A percentile compares a stretch with the other conserved stretches of the same genome.
These are phyloP conservation scores for Acacia melanoxylon DNA, from an alignment of 306 rosid species.

Conservation along the genomic window DNA sequence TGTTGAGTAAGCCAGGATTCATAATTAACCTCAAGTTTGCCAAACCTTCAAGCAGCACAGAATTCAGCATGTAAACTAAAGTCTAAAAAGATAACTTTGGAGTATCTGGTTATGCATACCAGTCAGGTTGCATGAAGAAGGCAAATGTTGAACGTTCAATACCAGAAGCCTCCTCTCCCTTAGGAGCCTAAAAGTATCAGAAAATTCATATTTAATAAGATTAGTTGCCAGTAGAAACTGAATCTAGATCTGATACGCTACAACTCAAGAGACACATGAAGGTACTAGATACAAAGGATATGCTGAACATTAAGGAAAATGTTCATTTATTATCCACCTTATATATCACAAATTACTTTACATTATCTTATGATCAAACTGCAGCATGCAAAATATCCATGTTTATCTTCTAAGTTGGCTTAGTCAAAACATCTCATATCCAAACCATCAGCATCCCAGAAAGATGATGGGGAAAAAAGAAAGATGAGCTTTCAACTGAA, in stretches of 20 bases:
- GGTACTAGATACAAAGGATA: not conserved
- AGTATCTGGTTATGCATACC: conserved; percentile 48
- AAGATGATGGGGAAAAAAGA: not conserved
- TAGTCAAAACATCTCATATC: not conserved
- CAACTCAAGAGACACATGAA: conserved; percentile 8
- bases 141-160: conserved; percentile 90
- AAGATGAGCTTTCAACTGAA: conserved; percentile 7
- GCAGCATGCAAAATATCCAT: not conserved
- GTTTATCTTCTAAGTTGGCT: conserved; percentile 17
- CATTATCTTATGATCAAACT: conserved; percentile 2
- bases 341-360: not conserved
- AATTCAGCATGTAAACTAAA: conserved; percentile 11
- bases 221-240: conserved; percentile 13
- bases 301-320: not conserved
- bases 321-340: not conserved
- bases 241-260: not conserved
- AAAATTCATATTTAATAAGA: not conserved
- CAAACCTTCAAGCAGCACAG: not conserved
- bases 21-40: conserved; percentile 10
- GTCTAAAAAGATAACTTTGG: not conserved
- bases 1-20: conserved; percentile 15
- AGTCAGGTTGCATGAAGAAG: conserved; percentile 94
- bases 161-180: conserved; percentile 67
- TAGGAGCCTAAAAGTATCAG: conserved; percentile 66
- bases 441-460: conserved; percentile 15